Conservation (phyloP, 129 eudicot genomes). For the Artemisia annua region DNA sequence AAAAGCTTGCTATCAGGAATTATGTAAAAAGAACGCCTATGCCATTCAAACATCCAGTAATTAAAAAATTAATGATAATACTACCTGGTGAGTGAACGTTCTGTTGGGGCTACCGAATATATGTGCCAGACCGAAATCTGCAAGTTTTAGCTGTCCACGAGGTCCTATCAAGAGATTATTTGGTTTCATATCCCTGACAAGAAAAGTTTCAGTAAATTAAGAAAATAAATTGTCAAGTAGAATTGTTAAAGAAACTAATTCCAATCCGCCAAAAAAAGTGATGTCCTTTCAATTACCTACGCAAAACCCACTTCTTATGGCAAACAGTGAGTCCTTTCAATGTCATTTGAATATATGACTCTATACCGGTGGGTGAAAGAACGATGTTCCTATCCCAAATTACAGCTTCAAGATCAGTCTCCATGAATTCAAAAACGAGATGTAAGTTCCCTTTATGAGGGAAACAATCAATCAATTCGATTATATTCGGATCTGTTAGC, state of each 20-base stretch:
- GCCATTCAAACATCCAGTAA: background rate
- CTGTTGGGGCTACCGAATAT: conserved; percentile 84
- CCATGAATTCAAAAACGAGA: conserved; percentile 98
- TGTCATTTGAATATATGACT: conserved; percentile 94
- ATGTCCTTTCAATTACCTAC: conserved; percentile 48
- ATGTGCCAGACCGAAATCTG: conserved; percentile 96
- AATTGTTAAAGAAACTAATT: background rate
- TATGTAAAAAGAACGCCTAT: conserved; percentile 17
- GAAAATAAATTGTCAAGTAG: conserved; percentile 9
- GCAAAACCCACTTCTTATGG: conserved; percentile 97
- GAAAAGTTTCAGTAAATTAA: conserved; percentile 14
- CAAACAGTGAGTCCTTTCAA: conserved; percentile 88
- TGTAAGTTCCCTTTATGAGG: conserved; percentile 95
- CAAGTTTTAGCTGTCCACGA: conserved; percentile 66
- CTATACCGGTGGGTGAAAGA: conserved; percentile 89
- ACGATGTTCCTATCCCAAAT: conserved; percentile 89
- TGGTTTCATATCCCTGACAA: conserved; percentile 94
- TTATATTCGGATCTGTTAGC: no score
- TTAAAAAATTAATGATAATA: background rate
- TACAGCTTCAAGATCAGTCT: conserved; percentile 96
- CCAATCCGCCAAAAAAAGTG: background rate
- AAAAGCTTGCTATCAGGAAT: conserved; percentile 10
- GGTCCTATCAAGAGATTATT: conserved; percentile 83
- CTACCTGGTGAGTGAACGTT: conserved; percentile 92
- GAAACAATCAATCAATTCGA: no score